Evolutionary conservation across 139 green algal species (phyloP).

Genomic region (Medakamo hakoo): DNA sequence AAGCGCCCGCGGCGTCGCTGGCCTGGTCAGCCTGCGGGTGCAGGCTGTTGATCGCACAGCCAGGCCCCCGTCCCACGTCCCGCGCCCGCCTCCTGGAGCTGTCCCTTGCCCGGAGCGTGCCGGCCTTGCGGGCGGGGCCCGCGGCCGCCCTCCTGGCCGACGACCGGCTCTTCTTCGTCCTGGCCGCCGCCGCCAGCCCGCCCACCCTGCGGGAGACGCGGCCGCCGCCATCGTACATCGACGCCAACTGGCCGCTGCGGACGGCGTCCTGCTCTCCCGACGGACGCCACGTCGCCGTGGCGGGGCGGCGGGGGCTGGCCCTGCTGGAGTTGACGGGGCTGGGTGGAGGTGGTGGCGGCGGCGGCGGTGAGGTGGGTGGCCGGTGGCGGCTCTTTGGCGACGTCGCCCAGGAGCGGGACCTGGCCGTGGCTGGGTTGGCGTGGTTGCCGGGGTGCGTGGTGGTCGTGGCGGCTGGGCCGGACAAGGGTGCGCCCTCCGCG

Average conservation of each 20-base stretch:
- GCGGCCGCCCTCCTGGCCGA: background rate
- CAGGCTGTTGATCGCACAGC: conserved; percentile 33
- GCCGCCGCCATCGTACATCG: conserved; percentile 37
- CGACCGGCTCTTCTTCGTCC: conserved; percentile 22
- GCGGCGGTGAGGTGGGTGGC: too few species aligned
- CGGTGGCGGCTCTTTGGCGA: conserved; percentile 75
- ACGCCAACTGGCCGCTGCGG: conserved; percentile 41
- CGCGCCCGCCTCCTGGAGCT: conserved; percentile 32
- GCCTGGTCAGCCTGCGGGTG: conserved; percentile 45
- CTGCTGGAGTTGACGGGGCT: conserved; percentile 47
- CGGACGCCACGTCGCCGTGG: conserved; percentile 66
- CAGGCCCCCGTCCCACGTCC: conserved; percentile 1
- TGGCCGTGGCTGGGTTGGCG: conserved; percentile 27
- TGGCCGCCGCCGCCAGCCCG: conserved; percentile 38
- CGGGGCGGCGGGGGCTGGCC: conserved; percentile 52
- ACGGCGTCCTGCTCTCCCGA: conserved; percentile 31
- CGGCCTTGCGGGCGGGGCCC: background rate
- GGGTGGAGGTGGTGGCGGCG: too few species aligned
- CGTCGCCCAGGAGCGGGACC: conserved; percentile 55
- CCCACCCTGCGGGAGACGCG: background rate
- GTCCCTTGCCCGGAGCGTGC: conserved; percentile 19
- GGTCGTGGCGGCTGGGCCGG: conserved; percentile 7
- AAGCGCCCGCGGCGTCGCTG: conserved; percentile 30
- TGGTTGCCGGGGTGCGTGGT: conserved; percentile 43
- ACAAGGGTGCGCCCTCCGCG: conserved; percentile 2